Evolutionary conservation across 305 asterid species (phyloP).

Genomic region (Stenogyne calaminthoides): DNA sequence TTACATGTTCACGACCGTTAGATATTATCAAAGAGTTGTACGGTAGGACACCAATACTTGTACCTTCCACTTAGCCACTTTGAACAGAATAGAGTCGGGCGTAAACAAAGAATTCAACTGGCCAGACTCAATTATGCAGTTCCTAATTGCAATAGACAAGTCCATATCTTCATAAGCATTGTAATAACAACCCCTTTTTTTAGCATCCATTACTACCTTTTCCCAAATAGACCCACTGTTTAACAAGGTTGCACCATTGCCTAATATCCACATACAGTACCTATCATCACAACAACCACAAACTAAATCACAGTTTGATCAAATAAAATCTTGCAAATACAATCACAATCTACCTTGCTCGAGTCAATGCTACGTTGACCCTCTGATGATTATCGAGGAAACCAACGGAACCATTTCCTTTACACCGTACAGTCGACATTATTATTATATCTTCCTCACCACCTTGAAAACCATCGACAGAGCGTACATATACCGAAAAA

Average conservation of each 20-base stretch:
- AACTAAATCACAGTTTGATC: background rate
- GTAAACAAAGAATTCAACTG: constrained; percentile 29
- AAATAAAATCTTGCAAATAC: background rate
- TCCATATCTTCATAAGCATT: constrained; percentile 36
- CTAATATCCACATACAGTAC: constrained; percentile 69
- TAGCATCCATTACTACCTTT: constrained; percentile 48
- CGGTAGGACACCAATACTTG: too few relatives aligned
- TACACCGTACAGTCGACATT: constrained; percentile 67
- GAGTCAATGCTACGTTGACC: constrained; percentile 67
- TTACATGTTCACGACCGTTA: too few relatives aligned
- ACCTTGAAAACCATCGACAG: constrained; percentile 89
- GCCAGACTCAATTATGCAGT: constrained; percentile 7
- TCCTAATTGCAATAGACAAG: background rate
- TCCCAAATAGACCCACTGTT: constrained; percentile 61
- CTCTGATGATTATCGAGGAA: constrained; percentile 61
- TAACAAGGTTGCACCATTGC: constrained; percentile 53
- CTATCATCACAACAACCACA: constrained; percentile 28
- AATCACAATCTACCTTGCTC: constrained; percentile 49
- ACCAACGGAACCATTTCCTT: constrained; percentile 60
- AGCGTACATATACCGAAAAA: constrained; percentile 60
- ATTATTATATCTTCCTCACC: constrained; percentile 80
- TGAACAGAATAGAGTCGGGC: constrained; percentile 32
- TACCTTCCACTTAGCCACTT: constrained; percentile 50
- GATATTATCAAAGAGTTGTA: too few relatives aligned
- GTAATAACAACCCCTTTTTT: constrained; percentile 51